Conservation (phyloP, 148 eudicot genomes). For the Euryodendron excelsum region DNA sequence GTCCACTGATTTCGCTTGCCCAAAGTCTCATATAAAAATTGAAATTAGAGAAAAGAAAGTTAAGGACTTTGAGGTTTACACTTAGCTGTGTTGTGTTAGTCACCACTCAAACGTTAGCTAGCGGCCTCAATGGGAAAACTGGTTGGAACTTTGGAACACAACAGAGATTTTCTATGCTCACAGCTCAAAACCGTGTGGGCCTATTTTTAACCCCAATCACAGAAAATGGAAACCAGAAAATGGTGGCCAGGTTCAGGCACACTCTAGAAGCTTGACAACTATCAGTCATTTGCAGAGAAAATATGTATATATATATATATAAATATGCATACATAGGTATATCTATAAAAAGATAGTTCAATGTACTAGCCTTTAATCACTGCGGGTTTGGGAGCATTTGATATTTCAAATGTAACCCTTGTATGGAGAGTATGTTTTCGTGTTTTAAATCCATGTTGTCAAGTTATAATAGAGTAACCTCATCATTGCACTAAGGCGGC, state of each 20-base stretch:
- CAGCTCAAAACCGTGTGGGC: constrained; percentile 16
- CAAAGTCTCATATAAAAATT: neutral
- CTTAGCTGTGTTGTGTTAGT: too few species aligned
- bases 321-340: too few species aligned
- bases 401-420: too few species aligned
- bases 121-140: constrained; percentile 9
- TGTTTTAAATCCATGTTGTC: too few species aligned
- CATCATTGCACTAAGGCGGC: too few species aligned
- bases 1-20: neutral
- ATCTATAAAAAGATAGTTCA: too few species aligned
- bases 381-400: too few species aligned
- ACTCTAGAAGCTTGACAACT: neutral
- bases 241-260: neutral
- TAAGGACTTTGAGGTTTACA: neutral
- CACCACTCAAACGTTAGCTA: too few species aligned
- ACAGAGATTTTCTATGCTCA: neutral
- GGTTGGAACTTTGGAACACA: neutral
- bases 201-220: neutral
- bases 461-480: too few species aligned
- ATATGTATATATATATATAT: too few species aligned
- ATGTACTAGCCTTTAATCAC: too few species aligned
- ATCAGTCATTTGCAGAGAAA: neutral
- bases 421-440: too few species aligned
- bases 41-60: neutral
- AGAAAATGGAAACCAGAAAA: neutral